phyloP scores from a whole-genome alignment of 495 filamentous ascomycete genomes.

The Aspergillus cristatus region DNA sequence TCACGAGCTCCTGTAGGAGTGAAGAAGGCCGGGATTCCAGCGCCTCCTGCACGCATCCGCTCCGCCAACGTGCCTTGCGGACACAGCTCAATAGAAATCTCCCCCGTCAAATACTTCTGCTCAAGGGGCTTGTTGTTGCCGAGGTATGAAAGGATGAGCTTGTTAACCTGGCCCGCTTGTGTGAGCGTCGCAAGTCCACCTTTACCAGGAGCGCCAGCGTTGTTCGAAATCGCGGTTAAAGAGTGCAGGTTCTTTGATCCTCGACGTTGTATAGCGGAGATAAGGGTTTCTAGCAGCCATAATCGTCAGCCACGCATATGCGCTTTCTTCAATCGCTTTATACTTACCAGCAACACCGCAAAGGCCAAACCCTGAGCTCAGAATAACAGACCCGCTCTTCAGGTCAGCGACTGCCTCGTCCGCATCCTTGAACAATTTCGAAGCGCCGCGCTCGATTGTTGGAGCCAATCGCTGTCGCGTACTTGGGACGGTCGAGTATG shows the following conservation, averaged over 20 bases:
- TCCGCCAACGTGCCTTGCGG: slow-evolving; percentile 88
- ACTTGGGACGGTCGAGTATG: slow-evolving; percentile 17
- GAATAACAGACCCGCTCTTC: slow-evolving; percentile 59
- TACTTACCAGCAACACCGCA: slow-evolving; percentile 63
- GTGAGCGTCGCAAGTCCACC: slow-evolving; percentile 72
- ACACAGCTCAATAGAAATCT: slow-evolving; percentile 77
- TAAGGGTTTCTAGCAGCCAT: slow-evolving; percentile 55
- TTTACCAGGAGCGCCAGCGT: slow-evolving; percentile 68
- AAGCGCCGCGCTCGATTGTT: slow-evolving; percentile 28
- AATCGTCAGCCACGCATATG: background rate
- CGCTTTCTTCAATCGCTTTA: background rate
- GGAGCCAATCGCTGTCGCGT: slow-evolving; percentile 13
- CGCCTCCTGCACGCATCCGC: slow-evolving; percentile 71
- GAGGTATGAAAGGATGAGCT: slow-evolving; percentile 78
- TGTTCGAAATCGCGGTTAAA: slow-evolving; percentile 84
- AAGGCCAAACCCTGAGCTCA: slow-evolving; percentile 81
- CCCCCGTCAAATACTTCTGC: slow-evolving; percentile 70
- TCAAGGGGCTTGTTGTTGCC: slow-evolving; percentile 88
- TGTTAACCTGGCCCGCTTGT: slow-evolving; percentile 67
- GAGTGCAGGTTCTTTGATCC: slow-evolving; percentile 58
- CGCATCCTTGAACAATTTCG: slow-evolving; percentile 66
- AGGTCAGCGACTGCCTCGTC: slow-evolving; percentile 66
- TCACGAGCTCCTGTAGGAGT: slow-evolving; percentile 73
- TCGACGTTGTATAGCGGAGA: slow-evolving; percentile 61
- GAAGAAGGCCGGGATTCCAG: slow-evolving; percentile 85